phyloP scores from a whole-genome alignment of 306 rosid species.

The Cicer pinnatifidum region DNA sequence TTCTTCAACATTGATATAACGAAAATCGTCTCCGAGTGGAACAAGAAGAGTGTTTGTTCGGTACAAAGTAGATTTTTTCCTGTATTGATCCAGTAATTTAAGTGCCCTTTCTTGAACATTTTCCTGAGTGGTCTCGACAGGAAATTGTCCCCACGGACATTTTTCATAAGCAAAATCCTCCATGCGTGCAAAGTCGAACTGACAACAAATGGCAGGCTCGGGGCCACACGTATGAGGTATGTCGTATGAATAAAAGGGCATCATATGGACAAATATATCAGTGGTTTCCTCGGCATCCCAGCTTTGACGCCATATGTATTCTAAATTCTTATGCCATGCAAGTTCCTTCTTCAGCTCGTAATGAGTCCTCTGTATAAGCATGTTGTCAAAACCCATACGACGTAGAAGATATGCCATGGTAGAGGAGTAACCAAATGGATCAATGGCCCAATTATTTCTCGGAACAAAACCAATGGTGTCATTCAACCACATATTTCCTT shows the following conservation, averaged over 20 bases:
- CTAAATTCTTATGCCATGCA: conserved; percentile 83
- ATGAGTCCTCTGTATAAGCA: conserved; percentile 99
- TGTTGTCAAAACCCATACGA: conserved; percentile 98
- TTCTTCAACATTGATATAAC: conserved; percentile 75
- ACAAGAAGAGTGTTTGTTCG: conserved; percentile 93
- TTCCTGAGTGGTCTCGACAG: conserved; percentile 71
- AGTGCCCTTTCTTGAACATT: conserved; percentile 87
- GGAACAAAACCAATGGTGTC: conserved; percentile 92
- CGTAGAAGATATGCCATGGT: conserved; percentile 99
- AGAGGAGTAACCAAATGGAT: conserved; percentile 98
- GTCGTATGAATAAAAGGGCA: conserved; percentile 98
- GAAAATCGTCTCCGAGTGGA: conserved; percentile 99
- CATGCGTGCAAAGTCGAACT: conserved; percentile 94
- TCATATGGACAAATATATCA: conserved; percentile 98
- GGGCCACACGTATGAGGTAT: conserved; percentile 99
- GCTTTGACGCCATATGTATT: conserved; percentile 94
- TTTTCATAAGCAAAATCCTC: conserved; percentile 67
- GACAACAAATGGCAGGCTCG: conserved; percentile 97
- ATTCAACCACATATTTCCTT: conserved; percentile 95
- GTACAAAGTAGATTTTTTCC: conserved; percentile 87
- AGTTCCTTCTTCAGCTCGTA: conserved; percentile 98
- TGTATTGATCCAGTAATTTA: conserved; percentile 84
- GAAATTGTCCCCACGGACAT: conserved; percentile 87
- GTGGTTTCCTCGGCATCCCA: conserved; percentile 95
- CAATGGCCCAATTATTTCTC: conserved; percentile 97